These are phyloP conservation scores for Pichia cabralensis DNA, from an alignment of 805 yeast species.

Conservation along the genomic window DNA sequence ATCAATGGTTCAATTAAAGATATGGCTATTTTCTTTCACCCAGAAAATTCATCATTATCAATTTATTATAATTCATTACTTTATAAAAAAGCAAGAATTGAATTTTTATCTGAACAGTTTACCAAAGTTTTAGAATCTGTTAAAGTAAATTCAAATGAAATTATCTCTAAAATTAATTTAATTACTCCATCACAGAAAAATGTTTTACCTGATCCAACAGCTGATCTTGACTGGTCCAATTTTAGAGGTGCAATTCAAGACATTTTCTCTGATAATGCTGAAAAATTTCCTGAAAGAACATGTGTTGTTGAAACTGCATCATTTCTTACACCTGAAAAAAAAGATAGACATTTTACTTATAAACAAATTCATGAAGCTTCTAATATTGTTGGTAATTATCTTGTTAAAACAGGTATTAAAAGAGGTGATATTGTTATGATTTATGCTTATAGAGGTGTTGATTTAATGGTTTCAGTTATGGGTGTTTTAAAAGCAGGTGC, in stretches of 20 bases:
- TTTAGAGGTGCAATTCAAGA: constrained; percentile 96
- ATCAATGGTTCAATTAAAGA: constrained; percentile 53
- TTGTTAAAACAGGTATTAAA: constrained; percentile 69
- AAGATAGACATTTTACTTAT: constrained; percentile 70
- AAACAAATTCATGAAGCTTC: constrained; percentile 87
- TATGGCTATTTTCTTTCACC: constrained; percentile 45
- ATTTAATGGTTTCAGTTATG: constrained; percentile 91
- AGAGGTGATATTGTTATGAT: constrained; percentile 96
- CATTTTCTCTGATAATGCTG: constrained; percentile 83
- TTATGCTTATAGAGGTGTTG: constrained; percentile 96
- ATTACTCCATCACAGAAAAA: constrained; percentile 55
- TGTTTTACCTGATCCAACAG: constrained; percentile 78
- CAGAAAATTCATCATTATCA: constrained; percentile 27
- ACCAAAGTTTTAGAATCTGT: constrained; percentile 37
- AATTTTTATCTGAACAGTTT: constrained; percentile 65
- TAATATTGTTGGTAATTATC: constrained; percentile 83
- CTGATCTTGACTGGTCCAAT: constrained; percentile 80
- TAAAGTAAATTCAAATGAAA: constrained; percentile 26
- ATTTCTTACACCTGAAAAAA: constrained; percentile 40
- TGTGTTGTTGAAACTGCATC: constrained; percentile 91
- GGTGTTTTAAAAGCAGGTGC: constrained; percentile 99
- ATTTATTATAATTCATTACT: constrained; percentile 69
- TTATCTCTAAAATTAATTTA: constrained; percentile 54
- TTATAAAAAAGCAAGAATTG: constrained; percentile 60
- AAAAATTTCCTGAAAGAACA: constrained; percentile 69